Evolutionary conservation across 208 protist genomes (phyloP).

Genomic region (Porcisia deanei): DNA sequence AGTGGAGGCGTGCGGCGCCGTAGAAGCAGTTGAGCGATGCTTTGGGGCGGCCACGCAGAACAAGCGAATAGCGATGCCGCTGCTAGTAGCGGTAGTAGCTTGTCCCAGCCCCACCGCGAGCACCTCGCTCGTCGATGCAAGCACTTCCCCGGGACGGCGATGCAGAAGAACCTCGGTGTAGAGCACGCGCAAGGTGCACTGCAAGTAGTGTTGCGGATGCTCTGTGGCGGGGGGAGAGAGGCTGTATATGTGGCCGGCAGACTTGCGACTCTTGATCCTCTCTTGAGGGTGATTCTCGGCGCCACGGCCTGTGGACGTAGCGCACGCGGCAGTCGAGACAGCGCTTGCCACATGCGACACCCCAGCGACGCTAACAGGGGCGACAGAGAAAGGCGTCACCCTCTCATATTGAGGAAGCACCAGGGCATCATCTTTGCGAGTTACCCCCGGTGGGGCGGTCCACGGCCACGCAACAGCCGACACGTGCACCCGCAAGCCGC

Average conservation of each 20-base stretch:
- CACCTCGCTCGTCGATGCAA: slow-evolving; percentile 37
- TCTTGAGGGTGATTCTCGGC: neutral
- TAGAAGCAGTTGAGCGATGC: neutral
- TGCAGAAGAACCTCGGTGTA: slow-evolving; percentile 58
- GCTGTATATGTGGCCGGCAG: slow-evolving; percentile 5
- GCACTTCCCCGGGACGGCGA: slow-evolving; percentile 28
- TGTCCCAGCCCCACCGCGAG: slow-evolving; percentile 63
- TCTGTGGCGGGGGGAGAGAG: slow-evolving; percentile 19
- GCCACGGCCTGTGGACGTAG: neutral
- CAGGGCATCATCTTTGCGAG: neutral
- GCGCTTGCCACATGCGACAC: neutral
- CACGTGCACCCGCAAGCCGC: slow-evolving; percentile 8
- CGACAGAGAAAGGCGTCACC: neutral
- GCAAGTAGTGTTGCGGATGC: slow-evolving; percentile 27
- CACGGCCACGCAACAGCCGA: slow-evolving; percentile 33
- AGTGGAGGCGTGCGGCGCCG: neutral
- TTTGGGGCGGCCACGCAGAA: slow-evolving; percentile 40
- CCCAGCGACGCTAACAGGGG: neutral
- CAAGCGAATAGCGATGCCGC: slow-evolving; percentile 35
- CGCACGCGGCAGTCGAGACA: neutral
- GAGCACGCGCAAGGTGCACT: slow-evolving; percentile 37
- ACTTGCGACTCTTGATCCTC: neutral
- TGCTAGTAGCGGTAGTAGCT: slow-evolving; percentile 24
- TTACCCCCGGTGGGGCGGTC: neutral
- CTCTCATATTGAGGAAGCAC: neutral